These are phyloP conservation scores for Chlamydomonas applanata DNA, from an alignment of 139 green algal species.

Conservation along the genomic window DNA sequence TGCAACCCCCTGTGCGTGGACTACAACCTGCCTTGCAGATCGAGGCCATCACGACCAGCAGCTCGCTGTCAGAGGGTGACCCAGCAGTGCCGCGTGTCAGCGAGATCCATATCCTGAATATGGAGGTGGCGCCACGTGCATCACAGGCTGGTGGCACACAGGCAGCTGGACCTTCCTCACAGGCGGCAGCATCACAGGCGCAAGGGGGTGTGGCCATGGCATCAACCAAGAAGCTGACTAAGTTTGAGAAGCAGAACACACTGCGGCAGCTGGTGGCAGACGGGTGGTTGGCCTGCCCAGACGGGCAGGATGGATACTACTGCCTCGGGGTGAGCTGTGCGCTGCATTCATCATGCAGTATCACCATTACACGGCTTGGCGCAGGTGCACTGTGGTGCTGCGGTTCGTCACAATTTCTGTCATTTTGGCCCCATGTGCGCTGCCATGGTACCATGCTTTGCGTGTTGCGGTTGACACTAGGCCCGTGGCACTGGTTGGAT, in stretches of 20 bases:
- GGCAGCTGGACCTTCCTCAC: background rate
- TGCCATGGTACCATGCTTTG: no score
- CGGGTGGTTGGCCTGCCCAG: constrained; percentile 16
- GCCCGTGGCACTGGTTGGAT: no score
- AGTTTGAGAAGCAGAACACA: constrained; percentile 12
- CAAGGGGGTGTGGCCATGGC: background rate
- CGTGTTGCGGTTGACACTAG: no score
- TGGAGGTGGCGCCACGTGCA: constrained; percentile 17
- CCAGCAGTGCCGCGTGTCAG: background rate
- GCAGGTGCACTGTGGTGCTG: no score
- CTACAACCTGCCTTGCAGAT: no score
- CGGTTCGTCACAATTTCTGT: no score
- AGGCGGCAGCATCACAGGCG: background rate
- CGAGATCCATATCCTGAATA: constrained; percentile 26
- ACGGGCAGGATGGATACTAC: background rate
- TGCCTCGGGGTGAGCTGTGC: constrained; percentile 22
- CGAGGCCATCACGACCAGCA: constrained; percentile 12
- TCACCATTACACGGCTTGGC: no score
- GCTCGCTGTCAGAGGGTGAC: background rate
- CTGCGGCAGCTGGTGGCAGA: constrained; percentile 31
- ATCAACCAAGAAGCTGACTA: constrained; percentile 18
- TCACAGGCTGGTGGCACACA: background rate
- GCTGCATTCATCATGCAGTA: background rate
- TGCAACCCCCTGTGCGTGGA: no score
- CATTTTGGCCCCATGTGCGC: no score